A percentile compares a stretch with the other conserved stretches of the same genome.
These are phyloP conservation scores for Suhomyces pyralidae DNA, from an alignment of 805 yeast genomes.

Conservation along the genomic window DNA sequence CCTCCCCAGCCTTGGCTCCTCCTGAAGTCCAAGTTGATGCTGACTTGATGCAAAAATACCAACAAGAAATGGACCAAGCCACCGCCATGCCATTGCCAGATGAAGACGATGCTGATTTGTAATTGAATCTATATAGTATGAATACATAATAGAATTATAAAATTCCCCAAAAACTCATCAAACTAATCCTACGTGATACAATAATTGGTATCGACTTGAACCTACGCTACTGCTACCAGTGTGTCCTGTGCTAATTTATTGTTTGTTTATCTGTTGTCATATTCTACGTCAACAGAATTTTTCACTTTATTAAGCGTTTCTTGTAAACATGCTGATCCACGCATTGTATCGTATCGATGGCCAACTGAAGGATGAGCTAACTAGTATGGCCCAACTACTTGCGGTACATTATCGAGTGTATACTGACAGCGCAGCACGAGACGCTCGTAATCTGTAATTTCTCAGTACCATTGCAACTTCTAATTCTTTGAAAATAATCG, in stretches of 20 bases:
- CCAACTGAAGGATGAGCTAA: neutral
- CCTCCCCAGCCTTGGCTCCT: conserved; percentile 99
- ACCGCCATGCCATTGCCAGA: conserved; percentile 99
- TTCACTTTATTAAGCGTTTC: too few species aligned
- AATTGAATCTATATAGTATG: conserved; percentile 26
- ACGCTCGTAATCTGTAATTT: neutral
- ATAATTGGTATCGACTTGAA: too few species aligned
- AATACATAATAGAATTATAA: neutral
- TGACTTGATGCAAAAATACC: conserved; percentile 95
- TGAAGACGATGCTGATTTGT: conserved; percentile 99
- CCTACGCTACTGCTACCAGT: neutral
- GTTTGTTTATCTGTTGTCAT: neutral
- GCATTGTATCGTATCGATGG: neutral
- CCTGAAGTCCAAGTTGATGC: conserved; percentile 98
- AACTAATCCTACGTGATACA: too few species aligned
- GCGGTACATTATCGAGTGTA: neutral
- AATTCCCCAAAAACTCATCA: neutral
- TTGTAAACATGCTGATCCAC: neutral
- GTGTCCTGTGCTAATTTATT: too few species aligned
- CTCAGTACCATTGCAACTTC: neutral
- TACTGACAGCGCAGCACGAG: neutral
- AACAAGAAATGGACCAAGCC: conserved; percentile 99
- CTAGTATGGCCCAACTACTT: too few species aligned
- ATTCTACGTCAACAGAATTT: neutral
- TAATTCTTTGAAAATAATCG: neutral